Evolutionary conservation across 192 early-diverging fungal species (phyloP).

Genomic region (Phlyctochytrium planicorne): DNA sequence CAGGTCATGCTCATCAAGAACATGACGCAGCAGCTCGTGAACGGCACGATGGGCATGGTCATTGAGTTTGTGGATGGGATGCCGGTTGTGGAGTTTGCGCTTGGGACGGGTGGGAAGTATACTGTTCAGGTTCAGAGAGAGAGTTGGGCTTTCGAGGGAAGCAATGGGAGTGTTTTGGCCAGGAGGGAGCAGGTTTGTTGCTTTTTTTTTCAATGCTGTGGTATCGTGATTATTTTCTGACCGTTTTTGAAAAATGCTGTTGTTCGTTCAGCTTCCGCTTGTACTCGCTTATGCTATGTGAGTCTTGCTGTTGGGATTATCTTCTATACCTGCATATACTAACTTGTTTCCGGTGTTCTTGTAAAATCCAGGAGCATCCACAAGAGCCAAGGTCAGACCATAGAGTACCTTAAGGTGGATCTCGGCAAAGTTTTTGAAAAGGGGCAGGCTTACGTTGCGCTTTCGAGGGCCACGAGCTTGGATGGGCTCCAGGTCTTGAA

Average conservation of each 20-base stretch:
- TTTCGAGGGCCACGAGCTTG: slow-evolving; percentile 43
- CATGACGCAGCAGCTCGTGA: slow-evolving; percentile 37
- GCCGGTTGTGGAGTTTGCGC: slow-evolving; percentile 36
- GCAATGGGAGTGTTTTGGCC: not conserved
- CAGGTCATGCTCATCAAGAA: slow-evolving; percentile 83
- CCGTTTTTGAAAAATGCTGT: not conserved
- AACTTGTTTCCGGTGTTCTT: not conserved
- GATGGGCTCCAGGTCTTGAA: slow-evolving; percentile 37
- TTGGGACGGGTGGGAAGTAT: too few species aligned
- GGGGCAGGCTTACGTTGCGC: slow-evolving; percentile 54
- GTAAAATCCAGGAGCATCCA: slow-evolving; percentile 43
- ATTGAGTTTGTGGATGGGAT: slow-evolving; percentile 21
- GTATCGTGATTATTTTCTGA: too few species aligned
- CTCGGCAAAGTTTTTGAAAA: slow-evolving; percentile 46
- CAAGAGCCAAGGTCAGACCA: slow-evolving; percentile 55
- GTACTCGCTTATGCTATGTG: slow-evolving; percentile 48
- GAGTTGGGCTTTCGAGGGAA: not conserved
- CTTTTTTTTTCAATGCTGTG: not conserved
- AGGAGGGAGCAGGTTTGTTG: slow-evolving; percentile 11
- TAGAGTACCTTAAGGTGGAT: slow-evolving; percentile 43
- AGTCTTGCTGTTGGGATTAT: slow-evolving; percentile 7
- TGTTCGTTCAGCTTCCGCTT: slow-evolving; percentile 39
- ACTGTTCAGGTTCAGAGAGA: too few species aligned
- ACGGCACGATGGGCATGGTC: slow-evolving; percentile 42
- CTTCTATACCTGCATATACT: not conserved